Evolutionary conservation across 169 alveolate genomes (phyloP), one percentile per base, ranked within the genome.

Genomic region (Babesia caballi): DNA sequence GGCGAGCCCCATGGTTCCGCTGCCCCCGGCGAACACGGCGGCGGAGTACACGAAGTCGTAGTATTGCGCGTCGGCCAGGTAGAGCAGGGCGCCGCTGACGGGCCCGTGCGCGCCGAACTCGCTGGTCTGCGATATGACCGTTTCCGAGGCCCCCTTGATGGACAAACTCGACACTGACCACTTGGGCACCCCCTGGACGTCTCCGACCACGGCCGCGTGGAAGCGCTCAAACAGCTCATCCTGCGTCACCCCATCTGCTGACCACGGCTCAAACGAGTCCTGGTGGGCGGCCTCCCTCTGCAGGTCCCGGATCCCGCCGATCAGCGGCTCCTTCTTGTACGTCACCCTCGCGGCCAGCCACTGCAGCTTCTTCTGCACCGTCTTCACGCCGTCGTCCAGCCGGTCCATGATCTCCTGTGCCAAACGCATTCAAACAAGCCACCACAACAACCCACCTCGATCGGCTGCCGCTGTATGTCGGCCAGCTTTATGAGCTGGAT

Each of bases 1-100:
- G 25, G 73, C 82, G 33, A 81, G 59, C 6, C 88, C 88, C n/a
- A 71, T 12, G 4, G 78, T 70, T n/a, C 88, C 88, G 35, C 78
- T 49, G n/a, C 88, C 69, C 7, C 83, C 88, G 32, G 84, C 66
- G 51, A 56, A 70, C n/a, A 81, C 57, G 8, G 85, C 38, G 23
- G 82, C 60, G 19, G 84, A 69, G 84, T 54, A 81, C 35, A 81
- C 53, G 41, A 81, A 81, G 23, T 81, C 88, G 68, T 53, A 81
- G 68, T 60, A 71, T 32, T 78, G 61, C 33, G 67, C 70, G 38
- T 68, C 51, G 17, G 49, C 23, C 41, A 78, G 52, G 17, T 47
- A 21, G 57, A 78, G 65, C 35, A 65, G 35, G 14, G 83, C 61
- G 1, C 87, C 87, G 25, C 82, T 74, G 15, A 78, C 49, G 11